Percentiles rank a stretch among this genome's conserved stretches.
These are phyloP conservation scores for Apiotrichum laibachii DNA, from an alignment of 1,284 basidiomycete species.

Conservation along the genomic window DNA sequence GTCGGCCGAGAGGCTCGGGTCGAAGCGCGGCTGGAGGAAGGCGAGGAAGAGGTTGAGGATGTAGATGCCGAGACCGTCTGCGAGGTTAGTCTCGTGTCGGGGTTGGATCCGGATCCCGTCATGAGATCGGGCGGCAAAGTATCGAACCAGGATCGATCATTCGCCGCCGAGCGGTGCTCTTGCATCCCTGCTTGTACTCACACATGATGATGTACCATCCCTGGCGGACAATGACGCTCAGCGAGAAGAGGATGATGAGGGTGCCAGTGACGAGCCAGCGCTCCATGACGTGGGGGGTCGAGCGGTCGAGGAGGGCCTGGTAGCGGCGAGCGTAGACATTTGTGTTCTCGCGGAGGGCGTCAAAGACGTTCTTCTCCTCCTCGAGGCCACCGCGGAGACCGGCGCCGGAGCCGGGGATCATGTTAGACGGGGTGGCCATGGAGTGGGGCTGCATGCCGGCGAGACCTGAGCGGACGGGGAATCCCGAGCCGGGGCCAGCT, in stretches of 20 bases:
- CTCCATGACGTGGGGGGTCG: constrained; percentile 83
- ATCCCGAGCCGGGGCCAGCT: constrained; percentile 49
- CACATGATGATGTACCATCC: constrained; percentile 81
- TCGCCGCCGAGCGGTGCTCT: not conserved
- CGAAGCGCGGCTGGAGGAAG: constrained; percentile 63
- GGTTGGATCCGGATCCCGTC: too few species aligned
- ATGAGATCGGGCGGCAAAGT: too few species aligned
- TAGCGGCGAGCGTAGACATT: constrained; percentile 53
- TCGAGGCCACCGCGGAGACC: constrained; percentile 39
- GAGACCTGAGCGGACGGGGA: constrained; percentile 47
- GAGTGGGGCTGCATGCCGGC: constrained; percentile 47
- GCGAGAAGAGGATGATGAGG: constrained; percentile 72
- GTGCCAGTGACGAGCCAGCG: constrained; percentile 82
- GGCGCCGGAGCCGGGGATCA: constrained; percentile 31
- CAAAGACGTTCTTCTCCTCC: constrained; percentile 51
- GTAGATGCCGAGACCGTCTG: constrained; percentile 87
- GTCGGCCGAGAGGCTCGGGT: constrained; percentile 91
- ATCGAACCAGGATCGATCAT: too few species aligned
- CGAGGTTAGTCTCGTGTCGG: too few species aligned
- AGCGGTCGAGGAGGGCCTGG: constrained; percentile 81
- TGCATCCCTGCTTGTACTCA: constrained; percentile 13
- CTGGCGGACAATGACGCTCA: constrained; percentile 84
- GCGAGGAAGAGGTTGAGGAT: constrained; percentile 69
- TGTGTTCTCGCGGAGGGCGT: constrained; percentile 48
- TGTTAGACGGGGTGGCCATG: constrained; percentile 31